A percentile compares a stretch with the other conserved stretches of the same genome.
Conservation (phyloP, 1,284 basidiomycete species). For the Apiotrichum gamsii region DNA sequence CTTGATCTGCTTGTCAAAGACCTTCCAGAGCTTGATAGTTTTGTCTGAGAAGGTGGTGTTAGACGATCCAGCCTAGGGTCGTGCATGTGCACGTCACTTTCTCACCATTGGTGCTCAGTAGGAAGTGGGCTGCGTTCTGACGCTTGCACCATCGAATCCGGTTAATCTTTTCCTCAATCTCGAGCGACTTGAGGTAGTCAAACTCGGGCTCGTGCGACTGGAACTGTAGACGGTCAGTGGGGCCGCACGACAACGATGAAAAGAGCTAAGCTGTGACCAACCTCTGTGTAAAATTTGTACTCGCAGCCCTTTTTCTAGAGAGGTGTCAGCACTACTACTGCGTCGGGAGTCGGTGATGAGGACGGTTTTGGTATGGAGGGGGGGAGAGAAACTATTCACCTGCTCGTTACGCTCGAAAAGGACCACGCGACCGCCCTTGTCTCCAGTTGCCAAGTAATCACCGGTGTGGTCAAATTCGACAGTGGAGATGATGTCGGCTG, state of each 20-base stretch:
- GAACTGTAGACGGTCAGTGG: slow-evolving; percentile 47
- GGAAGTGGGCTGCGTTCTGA: slow-evolving; percentile 94
- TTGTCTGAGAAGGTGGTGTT: slow-evolving; percentile 65
- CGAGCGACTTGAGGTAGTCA: slow-evolving; percentile 98
- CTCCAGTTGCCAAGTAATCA: slow-evolving; percentile 97
- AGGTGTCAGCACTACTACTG: not conserved
- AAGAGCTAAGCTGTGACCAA: too few species aligned
- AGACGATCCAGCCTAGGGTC: not conserved
- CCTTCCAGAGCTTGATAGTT: slow-evolving; percentile 99
- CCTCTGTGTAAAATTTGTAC: slow-evolving; percentile 99
- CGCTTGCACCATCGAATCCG: slow-evolving; percentile 99
- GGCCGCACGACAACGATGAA: too few species aligned
- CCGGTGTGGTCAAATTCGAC: slow-evolving; percentile 99
- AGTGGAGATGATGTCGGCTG: slow-evolving; percentile 98
- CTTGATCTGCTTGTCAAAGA: slow-evolving; percentile 95
- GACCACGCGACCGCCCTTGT: slow-evolving; percentile 98
- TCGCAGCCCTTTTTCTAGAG: slow-evolving; percentile 98
- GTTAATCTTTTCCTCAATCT: slow-evolving; percentile 99
- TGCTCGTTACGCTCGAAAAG: slow-evolving; percentile 97
- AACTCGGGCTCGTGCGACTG: slow-evolving; percentile 99
- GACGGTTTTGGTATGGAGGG: not conserved
- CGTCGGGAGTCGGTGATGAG: not conserved
- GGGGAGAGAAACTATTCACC: slow-evolving; percentile 54
- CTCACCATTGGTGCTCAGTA: slow-evolving; percentile 91
- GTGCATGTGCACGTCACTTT: slow-evolving; percentile 4